Base-by-base conservation (phyloP, 176 grass and related monocot species). In the Oryza meridionalis region DNA sequence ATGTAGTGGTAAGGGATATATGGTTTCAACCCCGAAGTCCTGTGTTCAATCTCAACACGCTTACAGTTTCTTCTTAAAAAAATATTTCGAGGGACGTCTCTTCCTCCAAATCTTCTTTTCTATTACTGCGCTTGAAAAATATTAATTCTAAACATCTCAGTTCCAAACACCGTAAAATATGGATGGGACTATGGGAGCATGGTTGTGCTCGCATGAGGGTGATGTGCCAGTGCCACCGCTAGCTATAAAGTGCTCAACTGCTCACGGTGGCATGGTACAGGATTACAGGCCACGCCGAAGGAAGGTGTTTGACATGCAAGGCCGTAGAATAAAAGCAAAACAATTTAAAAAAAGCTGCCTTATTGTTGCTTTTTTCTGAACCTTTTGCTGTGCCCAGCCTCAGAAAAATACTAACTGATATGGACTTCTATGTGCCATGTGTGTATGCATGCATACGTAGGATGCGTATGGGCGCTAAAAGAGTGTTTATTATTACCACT, bases 401-500 rank as follows among this genome's bases (percentile, higher is more conserved):
- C 31, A 66, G 45, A 53, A 40, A 55, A 79, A 51, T 6, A 27
- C 26, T 27, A 70, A 67, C 11, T 7, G 42, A 35, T n/a, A 35
- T n/a, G 12, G 2, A 33, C 15, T 61, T 63, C 55, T 50, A 62
- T 25, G 17, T 58, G 14, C 16, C 9, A 49, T n/a, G 73, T 33
- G 21, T 38, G 5, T 27, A 85, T 65, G 45, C 69, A 85, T 65
- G 45, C 69, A 58, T 32, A 81, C 44, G 59, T 15, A 43, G 24
- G 71, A 24, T 46, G 46, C 8, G 33, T 73, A 58, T 45, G 77
- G 69, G 22, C 70, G 4, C 62, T 40, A 63, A 19, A 51, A 83
- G 25, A 65, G 8, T 19, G 24, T 50, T 13, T 19, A 73, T 24
- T 49, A 49, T 14, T 47, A 47, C 45, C 80, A 26, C 53, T 38